Evolutionary conservation across 441 rosid genomes (phyloP), one percentile per base, ranked within the genome.

Genomic region (Populus hybrid): DNA sequence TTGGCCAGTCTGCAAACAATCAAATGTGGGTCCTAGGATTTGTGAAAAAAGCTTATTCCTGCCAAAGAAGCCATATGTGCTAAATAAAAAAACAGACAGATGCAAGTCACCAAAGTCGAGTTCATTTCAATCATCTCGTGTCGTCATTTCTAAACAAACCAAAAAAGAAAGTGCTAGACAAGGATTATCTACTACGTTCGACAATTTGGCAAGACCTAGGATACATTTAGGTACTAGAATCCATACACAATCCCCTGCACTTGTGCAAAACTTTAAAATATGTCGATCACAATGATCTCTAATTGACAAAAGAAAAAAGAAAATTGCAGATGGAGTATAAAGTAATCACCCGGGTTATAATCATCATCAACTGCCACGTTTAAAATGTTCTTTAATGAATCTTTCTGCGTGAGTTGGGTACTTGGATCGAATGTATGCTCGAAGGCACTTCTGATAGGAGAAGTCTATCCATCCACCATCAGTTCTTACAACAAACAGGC

Each of bases 401-500:
- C 89, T 88, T 83, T 94, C 95, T 0, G 95, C 93, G 67, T 88
- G 79, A 19, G 84, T 70, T 38, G 94, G 94, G 72, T 91, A 92
- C 88, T 82, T 90, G 72, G 81, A 76, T 84, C 87, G 90, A 74
- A 91, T 82, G 74, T 94, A 92, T 35, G 88, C 92, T 80, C 89
- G 88, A 75, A 94, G 85, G 83, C 98, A 91, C 78, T 94, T 94
- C 81, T 89, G 96, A 83, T 92, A 94, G 4, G 97, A 94, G 83
- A 94, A 92, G 84, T 92, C 97, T 77, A 94, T 91, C 91, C 94
- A 94, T 71, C 85, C 89, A 83, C 94, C 98, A 80, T 91, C 97
- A 4, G 89, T 90, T 84, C 96, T 90, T 75, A 91, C 92, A 30
- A 91, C 94, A 83, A 89, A 94, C 71, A 92, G 86, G 79, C 97